Base-by-base conservation (phyloP, 2,329 filamentous ascomycete genomes). In the Penicillium rolfsii region DNA sequence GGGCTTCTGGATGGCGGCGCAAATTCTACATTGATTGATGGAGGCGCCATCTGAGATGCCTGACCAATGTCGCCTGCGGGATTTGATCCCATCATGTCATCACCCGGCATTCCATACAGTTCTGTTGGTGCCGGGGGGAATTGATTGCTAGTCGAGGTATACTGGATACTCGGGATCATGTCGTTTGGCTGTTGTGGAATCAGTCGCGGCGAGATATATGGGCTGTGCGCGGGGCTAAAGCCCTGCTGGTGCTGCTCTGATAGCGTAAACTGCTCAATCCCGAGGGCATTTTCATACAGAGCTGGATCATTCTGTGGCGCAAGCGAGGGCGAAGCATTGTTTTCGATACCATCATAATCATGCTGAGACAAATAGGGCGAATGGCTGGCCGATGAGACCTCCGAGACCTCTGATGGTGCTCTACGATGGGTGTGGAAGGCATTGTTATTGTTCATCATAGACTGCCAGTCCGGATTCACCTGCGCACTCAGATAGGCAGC, bases 11-110 rank as follows among this genome's bases (percentile, higher is more conserved):
- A 86, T 8, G 88, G 88, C 26, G 93, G 93, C 16, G 93, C 93
- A 75, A 91, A 93, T 73, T 97, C 91, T 69, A 97, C 95, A 73
- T 95, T 96, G 77, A 97, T 97, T 55, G 93, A 91, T 0, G 93
- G 93, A n/a, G 93, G 91, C 3, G 89, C 90, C 89, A 96, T 95
- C 67, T 90, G 85, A 53, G 88, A 86, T 49, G 85, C 87, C 72
- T 85, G 87, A 5, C 87, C 85, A 73, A 91, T 85, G 59, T 93
- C 90, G 33, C 78, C 74, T 26, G 78, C 78, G 26, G 81, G 79
- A 59, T 74, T 80, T 40, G 82, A 68, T 77, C 65, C 82, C 63
- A 82, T 75, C 55, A 81, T 76, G 3, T 84, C 82, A 55, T 83
- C 80, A 36, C 71, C 71, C 8, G 78, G 75, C 57, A 74, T 76